Evolutionary conservation across 768 basidiomycete genomes (phyloP).

Genomic region (Amyloporia xantha): DNA sequence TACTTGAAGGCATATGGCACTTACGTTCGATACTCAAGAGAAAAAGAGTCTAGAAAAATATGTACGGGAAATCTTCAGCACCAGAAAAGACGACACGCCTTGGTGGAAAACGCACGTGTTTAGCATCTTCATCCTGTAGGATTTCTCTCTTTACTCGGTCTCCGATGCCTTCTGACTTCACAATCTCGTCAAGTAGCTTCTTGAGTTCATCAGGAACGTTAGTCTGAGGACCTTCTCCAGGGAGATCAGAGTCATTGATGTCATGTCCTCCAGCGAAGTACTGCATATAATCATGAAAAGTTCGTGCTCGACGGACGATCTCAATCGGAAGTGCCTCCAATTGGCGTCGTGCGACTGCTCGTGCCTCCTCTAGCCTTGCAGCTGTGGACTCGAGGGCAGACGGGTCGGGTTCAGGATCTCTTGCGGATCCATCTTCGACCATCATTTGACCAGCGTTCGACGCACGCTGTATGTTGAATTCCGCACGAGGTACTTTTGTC

Average conservation of each 20-base stretch:
- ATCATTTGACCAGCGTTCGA: neutral
- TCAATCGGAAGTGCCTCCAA: conserved; percentile 34
- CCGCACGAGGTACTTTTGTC: neutral
- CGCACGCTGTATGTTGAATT: neutral
- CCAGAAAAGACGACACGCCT: neutral
- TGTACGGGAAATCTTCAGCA: neutral
- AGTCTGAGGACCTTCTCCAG: neutral
- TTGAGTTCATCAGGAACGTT: conserved; percentile 24
- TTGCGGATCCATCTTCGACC: neutral
- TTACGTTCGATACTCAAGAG: neutral
- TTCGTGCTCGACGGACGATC: conserved; percentile 30
- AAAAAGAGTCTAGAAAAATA: neutral
- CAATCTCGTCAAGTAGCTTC: conserved; percentile 37
- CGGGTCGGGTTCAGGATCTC: neutral
- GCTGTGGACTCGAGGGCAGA: neutral
- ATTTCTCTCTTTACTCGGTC: conserved; percentile 33
- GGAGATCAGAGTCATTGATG: conserved; percentile 7
- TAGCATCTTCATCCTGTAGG: conserved; percentile 34
- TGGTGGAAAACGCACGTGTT: conserved; percentile 30
- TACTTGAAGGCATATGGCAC: neutral
- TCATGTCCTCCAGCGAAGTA: conserved; percentile 20
- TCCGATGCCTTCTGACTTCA: conserved; percentile 24
- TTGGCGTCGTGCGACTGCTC: conserved; percentile 18
- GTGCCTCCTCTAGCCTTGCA: conserved; percentile 4
- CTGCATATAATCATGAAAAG: conserved; percentile 36